phyloP scores from a whole-genome alignment of 1,284 basidiomycete species.

The Moesziomyces sp. region DNA sequence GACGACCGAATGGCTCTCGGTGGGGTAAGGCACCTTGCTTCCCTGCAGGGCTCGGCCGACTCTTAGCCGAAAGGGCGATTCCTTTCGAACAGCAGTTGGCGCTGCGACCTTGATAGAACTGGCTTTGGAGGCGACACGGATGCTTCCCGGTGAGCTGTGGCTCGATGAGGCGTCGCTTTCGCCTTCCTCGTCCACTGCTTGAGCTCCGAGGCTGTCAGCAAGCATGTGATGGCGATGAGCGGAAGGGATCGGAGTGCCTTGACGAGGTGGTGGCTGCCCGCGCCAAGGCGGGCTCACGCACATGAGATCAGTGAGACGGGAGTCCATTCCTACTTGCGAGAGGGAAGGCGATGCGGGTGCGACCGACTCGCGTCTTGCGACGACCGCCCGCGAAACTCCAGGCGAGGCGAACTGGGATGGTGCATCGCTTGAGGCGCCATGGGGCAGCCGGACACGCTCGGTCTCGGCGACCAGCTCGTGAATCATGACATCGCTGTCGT shows the following conservation, averaged over 20 bases:
- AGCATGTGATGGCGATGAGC: slow-evolving; percentile 27
- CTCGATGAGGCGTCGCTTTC: slow-evolving; percentile 15
- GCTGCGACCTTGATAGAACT: slow-evolving; percentile 6
- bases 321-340: slow-evolving; percentile 50
- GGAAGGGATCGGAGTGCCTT: slow-evolving; percentile 35
- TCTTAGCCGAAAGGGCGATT: slow-evolving; percentile 30
- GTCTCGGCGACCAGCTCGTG: slow-evolving; percentile 26
- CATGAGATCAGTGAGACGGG: slow-evolving; percentile 45
- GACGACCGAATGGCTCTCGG: slow-evolving; percentile 11
- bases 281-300: slow-evolving; percentile 41
- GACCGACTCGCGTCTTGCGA: slow-evolving; percentile 6
- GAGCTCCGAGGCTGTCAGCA: slow-evolving; percentile 2
- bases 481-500: slow-evolving; percentile 30
- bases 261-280: slow-evolving; percentile 13
- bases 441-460: not conserved
- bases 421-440: slow-evolving; percentile 1
- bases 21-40: not conserved
- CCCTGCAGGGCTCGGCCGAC: slow-evolving; percentile 3
- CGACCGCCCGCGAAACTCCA: slow-evolving; percentile 30
- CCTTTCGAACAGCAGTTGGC: slow-evolving; percentile 8
- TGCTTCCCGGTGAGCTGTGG: slow-evolving; percentile 14
- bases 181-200: slow-evolving; percentile 2
- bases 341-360: slow-evolving; percentile 31
- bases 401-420: slow-evolving; percentile 19
- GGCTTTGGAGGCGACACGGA: slow-evolving; percentile 3